A percentile compares a stretch with the other conserved stretches of the same genome.
Evolutionary conservation across 768 basidiomycete species (phyloP).

Genomic region (Panus rudis): DNA sequence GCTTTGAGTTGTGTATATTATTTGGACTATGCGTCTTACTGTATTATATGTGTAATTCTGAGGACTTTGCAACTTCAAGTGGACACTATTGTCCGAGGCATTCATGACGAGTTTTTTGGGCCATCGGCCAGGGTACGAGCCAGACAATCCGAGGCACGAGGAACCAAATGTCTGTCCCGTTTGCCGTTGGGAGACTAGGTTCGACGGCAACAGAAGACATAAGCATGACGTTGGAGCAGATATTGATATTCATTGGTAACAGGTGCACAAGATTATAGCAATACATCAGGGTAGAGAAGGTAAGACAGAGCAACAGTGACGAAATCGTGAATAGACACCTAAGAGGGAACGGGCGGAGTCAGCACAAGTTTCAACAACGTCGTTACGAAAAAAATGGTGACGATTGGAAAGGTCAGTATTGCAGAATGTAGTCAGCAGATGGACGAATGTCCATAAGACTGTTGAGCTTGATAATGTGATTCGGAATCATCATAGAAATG

Average conservation of each 20-base stretch:
- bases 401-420: constrained; percentile 30
- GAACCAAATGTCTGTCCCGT: background rate
- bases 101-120: background rate
- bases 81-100: background rate
- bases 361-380: background rate
- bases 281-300: background rate
- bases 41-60: constrained; percentile 6
- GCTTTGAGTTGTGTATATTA: constrained; percentile 37
- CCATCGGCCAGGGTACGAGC: background rate
- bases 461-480: constrained; percentile 43
- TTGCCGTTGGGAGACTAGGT: background rate
- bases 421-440: constrained; percentile 36
- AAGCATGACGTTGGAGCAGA: background rate
- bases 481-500: constrained; percentile 33
- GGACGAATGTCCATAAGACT: constrained; percentile 36
- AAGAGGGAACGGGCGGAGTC: background rate
- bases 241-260: background rate
- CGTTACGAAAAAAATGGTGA: background rate
- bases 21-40: constrained; percentile 1
- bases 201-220: background rate
- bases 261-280: background rate
- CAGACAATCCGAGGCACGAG: background rate
- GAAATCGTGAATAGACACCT: background rate
- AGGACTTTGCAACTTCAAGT: background rate
- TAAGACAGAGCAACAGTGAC: background rate